Percentiles rank a stretch among this genome's conserved stretches.
Evolutionary conservation across 306 rosid genomes (phyloP).

Genomic region (Trifolium fragiferum): DNA sequence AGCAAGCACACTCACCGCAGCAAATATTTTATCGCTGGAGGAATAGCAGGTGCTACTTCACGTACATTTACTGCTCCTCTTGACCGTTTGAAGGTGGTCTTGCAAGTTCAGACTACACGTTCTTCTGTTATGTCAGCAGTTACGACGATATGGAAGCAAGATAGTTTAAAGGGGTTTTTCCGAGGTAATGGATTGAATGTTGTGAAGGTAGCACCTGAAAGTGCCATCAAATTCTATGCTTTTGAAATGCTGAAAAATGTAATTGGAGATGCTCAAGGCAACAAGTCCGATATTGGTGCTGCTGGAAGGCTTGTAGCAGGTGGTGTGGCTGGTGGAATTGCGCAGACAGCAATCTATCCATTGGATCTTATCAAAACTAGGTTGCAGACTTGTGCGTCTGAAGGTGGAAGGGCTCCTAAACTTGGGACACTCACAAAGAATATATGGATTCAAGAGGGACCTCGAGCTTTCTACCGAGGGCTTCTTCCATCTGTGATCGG

Average conservation of each 20-base stretch:
- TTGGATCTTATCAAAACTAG: slow-evolving; percentile 61
- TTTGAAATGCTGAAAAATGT: slow-evolving; percentile 55
- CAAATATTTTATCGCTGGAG: slow-evolving; percentile 55
- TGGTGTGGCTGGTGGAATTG: slow-evolving; percentile 58
- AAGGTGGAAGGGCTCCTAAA: slow-evolving; percentile 52
- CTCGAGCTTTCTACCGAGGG: slow-evolving; percentile 60
- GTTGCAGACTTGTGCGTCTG: slow-evolving; percentile 59
- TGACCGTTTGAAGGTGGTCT: slow-evolving; percentile 58
- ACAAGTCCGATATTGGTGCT: slow-evolving; percentile 49
- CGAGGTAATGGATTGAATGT: slow-evolving; percentile 61
- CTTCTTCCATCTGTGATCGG: slow-evolving; percentile 61
- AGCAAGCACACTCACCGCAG: slow-evolving; percentile 49
- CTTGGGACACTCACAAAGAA: slow-evolving; percentile 51
- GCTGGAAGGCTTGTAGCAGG: slow-evolving; percentile 56
- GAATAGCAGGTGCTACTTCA: slow-evolving; percentile 58
- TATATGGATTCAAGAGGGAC: slow-evolving; percentile 64
- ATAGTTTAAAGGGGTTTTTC: slow-evolving; percentile 53
- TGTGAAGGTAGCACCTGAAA: slow-evolving; percentile 60
- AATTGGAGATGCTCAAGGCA: slow-evolving; percentile 41
- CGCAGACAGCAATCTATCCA: slow-evolving; percentile 56
- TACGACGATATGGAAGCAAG: slow-evolving; percentile 53
- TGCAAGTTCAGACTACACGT: slow-evolving; percentile 52
- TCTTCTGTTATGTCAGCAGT: slow-evolving; percentile 51
- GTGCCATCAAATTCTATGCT: slow-evolving; percentile 57
- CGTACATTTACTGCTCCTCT: slow-evolving; percentile 64